These are phyloP conservation scores for Quercus robur DNA, from an alignment of 306 rosid species.

Conservation along the genomic window DNA sequence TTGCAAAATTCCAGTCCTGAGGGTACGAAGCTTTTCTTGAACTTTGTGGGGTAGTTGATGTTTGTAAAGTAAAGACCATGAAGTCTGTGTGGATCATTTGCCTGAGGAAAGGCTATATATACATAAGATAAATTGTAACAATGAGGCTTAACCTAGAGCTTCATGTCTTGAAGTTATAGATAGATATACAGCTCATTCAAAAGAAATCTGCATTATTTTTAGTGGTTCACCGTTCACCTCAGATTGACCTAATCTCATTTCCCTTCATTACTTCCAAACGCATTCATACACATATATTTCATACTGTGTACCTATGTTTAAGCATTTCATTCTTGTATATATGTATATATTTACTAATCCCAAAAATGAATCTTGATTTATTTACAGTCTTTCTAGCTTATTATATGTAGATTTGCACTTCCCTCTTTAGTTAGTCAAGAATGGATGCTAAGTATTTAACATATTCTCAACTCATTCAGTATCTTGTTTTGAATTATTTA, in stretches of 20 bases:
- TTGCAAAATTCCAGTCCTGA: background rate
- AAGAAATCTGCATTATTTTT: background rate
- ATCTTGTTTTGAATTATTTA: background rate
- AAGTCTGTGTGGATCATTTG: background rate
- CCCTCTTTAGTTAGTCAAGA: background rate
- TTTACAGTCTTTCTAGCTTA: background rate
- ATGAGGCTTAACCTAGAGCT: background rate
- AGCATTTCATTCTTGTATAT: background rate
- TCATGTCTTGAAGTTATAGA: background rate
- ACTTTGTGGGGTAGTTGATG: background rate
- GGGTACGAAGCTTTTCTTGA: background rate
- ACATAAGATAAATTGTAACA: background rate
- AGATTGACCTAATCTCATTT: background rate
- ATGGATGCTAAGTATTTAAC: background rate
- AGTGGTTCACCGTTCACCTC: background rate
- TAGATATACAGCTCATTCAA: background rate
- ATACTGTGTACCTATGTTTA: background rate
- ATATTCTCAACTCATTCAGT: background rate
- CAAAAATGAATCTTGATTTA: background rate
- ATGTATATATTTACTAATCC: background rate
- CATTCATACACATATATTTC: too few relatives aligned
- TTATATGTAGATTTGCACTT: background rate
- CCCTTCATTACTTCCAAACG: background rate
- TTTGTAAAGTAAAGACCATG: background rate
- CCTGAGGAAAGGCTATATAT: background rate